Base-by-base conservation (phyloP, 495 filamentous ascomycete genomes). In the Neurospora intermedia region DNA sequence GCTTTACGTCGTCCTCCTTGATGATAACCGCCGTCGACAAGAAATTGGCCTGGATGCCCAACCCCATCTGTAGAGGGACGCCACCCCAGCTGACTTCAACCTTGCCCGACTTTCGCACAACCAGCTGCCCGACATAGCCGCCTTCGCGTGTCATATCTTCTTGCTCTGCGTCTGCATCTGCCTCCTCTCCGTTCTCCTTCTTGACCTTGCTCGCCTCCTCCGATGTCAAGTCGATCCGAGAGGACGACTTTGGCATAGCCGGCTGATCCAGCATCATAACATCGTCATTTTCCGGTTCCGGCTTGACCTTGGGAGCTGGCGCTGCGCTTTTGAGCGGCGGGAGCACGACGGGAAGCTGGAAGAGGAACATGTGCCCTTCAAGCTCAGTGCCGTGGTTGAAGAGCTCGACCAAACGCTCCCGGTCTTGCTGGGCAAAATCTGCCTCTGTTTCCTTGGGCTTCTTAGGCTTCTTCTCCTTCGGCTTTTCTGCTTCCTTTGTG, bases 21-120 rank as follows among this genome's bases (percentile, higher is more conserved):
- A 85, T 76, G 59, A 88, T 79, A 31, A 85, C 83, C 9, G 82
- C 83, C 13, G 80, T 82, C 7, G 80, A 83, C 59, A 85, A 73
- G 72, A 87, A 86, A 40, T 80, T 83, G 43, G 81, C 74, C 23
- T 82, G 82, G 0, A 81, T 83, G 16, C 83, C 83, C 2, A 81
- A 74, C 5, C 81, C 82, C 9, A 91, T 20, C 39, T 81, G 78
- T 73, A 91, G 74, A 45, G 72, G 81, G 48, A 81, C 83, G 6
- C 89, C 88, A 18, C 89, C 89, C 89, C 89, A 92, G 73, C 83
- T 81, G 40, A 92, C 77, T 71, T 89, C 87, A 2, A 86, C 85
- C 48, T 84, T 85, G 71, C 90, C 90, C 10, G 87, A 89, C 77
- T 88, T 83, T 74, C 88, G 85, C 23, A 92, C 84, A 41, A 87